phyloP scores from a whole-genome alignment of 805 yeast genomes.

The fission yeast (Schizosaccharomyces pombe) region DNA sequence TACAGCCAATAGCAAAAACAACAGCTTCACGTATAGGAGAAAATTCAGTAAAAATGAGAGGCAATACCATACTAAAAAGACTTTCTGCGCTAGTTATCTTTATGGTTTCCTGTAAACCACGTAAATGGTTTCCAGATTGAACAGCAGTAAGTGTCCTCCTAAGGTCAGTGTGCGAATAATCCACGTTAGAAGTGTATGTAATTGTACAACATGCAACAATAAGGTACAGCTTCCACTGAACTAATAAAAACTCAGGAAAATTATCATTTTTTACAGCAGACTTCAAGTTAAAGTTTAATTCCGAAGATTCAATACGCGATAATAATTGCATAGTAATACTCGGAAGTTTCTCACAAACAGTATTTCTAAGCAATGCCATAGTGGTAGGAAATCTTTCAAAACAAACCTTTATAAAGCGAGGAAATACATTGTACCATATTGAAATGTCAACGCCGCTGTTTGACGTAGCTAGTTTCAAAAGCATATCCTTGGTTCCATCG shows the following conservation, averaged over 20 bases:
- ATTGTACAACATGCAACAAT: constrained; percentile 80
- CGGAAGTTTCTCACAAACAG: constrained; percentile 69
- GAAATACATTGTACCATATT: constrained; percentile 79
- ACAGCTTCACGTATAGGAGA: constrained; percentile 58
- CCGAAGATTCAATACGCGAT: not conserved
- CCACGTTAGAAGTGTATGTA: constrained; percentile 73
- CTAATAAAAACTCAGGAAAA: constrained; percentile 42
- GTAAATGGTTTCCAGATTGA: not conserved
- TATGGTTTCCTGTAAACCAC: not conserved
- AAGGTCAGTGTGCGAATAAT: constrained; percentile 11
- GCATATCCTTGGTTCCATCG: constrained; percentile 25
- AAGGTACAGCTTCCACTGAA: constrained; percentile 72
- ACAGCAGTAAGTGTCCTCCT: not conserved
- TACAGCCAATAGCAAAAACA: constrained; percentile 68
- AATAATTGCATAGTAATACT: not conserved
- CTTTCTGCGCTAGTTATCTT: constrained; percentile 71
- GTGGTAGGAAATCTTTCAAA: constrained; percentile 75
- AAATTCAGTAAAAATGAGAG: constrained; percentile 49
- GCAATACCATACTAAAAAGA: constrained; percentile 67
- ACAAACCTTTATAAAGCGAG: constrained; percentile 43
- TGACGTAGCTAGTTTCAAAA: constrained; percentile 65
- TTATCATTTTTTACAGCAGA: constrained; percentile 21
- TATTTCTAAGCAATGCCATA: constrained; percentile 75
- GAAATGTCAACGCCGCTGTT: constrained; percentile 91
- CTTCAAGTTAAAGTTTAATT: not conserved